Evolutionary conservation across 2,329 filamentous ascomycete species (phyloP).

Genomic region (Aspergillus sp.): DNA sequence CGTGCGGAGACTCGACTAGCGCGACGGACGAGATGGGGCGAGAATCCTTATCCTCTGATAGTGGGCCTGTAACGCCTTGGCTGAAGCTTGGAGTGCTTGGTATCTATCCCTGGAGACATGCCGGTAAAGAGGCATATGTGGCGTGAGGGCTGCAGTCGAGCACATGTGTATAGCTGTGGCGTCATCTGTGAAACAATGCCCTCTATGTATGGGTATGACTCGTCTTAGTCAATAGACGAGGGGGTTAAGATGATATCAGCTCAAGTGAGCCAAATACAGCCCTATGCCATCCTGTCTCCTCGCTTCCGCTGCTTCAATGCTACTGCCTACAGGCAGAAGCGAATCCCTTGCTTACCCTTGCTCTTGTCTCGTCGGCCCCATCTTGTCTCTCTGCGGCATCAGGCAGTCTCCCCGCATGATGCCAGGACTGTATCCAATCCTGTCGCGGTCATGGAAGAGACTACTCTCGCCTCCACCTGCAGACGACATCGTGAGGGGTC

Average conservation of each 20-base stretch:
- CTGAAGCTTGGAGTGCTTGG: conserved; percentile 4
- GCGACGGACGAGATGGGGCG: neutral
- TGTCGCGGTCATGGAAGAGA: neutral
- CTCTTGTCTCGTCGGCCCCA: too few species aligned
- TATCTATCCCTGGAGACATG: neutral
- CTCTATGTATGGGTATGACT: too few species aligned
- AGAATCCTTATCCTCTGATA: neutral
- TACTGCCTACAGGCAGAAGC: too few species aligned
- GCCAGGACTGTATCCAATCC: neutral
- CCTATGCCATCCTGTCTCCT: too few species aligned
- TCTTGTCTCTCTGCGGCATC: too few species aligned
- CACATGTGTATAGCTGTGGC: neutral
- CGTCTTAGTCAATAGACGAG: too few species aligned
- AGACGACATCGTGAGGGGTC: neutral
- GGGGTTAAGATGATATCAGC: too few species aligned
- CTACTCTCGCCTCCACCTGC: neutral
- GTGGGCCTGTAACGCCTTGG: neutral
- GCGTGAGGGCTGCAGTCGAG: neutral
- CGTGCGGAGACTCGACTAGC: neutral
- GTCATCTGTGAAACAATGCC: too few species aligned
- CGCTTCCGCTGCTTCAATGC: too few species aligned
- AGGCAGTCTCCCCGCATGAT: too few species aligned
- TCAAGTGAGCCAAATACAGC: too few species aligned
- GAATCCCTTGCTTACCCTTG: too few species aligned
- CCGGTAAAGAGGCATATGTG: neutral